Conservation (phyloP, 306 rosid species). For the Cucurbita pepo region DNA sequence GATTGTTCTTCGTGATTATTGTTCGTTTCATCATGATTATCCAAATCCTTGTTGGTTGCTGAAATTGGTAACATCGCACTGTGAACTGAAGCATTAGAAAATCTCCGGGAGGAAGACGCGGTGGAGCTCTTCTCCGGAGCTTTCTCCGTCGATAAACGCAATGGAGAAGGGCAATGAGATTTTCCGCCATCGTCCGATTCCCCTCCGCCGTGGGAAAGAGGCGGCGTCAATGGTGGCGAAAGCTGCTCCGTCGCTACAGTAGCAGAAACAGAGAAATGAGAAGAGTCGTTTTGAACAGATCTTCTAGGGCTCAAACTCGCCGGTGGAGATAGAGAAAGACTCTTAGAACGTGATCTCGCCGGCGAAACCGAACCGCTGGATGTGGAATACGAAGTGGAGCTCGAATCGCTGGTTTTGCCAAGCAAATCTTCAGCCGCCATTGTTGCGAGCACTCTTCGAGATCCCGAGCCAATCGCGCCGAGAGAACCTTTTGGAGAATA, state of each 20-base stretch:
- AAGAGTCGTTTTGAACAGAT: neutral
- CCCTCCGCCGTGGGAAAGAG: neutral
- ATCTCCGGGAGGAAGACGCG: conserved; percentile 5
- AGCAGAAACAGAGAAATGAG: neutral
- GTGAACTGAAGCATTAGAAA: conserved; percentile 1
- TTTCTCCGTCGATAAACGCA: conserved; percentile 12
- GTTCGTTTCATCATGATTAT: neutral
- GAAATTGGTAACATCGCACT: conserved; percentile 14
- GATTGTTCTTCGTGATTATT: conserved; percentile 3
- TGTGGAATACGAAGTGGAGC: conserved; percentile 29
- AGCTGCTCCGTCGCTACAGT: neutral
- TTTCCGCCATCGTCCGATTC: neutral
- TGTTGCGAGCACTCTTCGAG: conserved; percentile 31
- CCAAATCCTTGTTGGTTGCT: conserved; percentile 4
- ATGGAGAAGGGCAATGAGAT: conserved; percentile 1
- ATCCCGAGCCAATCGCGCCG: conserved; percentile 51
- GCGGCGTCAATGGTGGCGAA: neutral
- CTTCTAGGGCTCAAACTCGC: conserved; percentile 20
- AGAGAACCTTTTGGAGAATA: conserved; percentile 79
- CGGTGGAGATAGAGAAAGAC: conserved; percentile 27
- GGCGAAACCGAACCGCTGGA: conserved; percentile 55
- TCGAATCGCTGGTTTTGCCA: conserved; percentile 29
- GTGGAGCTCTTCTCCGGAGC: conserved; percentile 9
- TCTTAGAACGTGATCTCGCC: conserved; percentile 37
- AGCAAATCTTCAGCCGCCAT: conserved; percentile 11